Evolutionary conservation across 768 basidiomycete genomes (phyloP), one percentile per base, ranked within the genome.

Genomic region (Sistotremastrum niveocremeum): DNA sequence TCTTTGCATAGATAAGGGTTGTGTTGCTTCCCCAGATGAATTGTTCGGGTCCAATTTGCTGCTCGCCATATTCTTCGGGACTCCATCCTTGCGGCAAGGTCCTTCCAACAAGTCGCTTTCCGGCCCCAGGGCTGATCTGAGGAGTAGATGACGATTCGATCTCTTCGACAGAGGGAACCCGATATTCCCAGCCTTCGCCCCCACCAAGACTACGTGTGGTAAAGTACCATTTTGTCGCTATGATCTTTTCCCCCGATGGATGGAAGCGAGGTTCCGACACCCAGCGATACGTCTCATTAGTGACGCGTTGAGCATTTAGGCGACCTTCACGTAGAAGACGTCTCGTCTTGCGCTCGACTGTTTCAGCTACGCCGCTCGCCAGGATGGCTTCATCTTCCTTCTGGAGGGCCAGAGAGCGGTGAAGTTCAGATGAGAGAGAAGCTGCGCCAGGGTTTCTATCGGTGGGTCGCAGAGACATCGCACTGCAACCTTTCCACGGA

Each of bases 171-270:
- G 53, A 37, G 7, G 79, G 78, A 29, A 80, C 66, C 5, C 59
- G 41, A 49, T 78, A 84, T 55, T 76, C 70, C 83, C 82, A 84
- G 37, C 74, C 79, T 65, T 84, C 83, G 2, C 79, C 81, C 1
- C 79, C 81, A 34, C 78, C 79, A 33, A 84, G 64, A 42, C 76
- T 78, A 5, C 82, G 74, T 3, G 43, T 51, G 4, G 74, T 76
- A 29, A 76, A 82, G 51, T 82, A 84, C 81, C 82, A 82, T 57
- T 84, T 84, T 7, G 81, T 84, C n/a, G 81, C 79, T 45, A 84
- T 62, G 11, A 84, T 60, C 51, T 69, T 76, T 32, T 59, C 52
- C 1, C 79, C 79, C 7, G 74, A 75, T 3, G 81, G 77, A 54
- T 85, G 79, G 66, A 81, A 84, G 39, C 78, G 73, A 4, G 79